These are phyloP conservation scores for Globisporangium heterothallicum DNA, from an alignment of 352 stramenopile species.

Conservation along the genomic window DNA sequence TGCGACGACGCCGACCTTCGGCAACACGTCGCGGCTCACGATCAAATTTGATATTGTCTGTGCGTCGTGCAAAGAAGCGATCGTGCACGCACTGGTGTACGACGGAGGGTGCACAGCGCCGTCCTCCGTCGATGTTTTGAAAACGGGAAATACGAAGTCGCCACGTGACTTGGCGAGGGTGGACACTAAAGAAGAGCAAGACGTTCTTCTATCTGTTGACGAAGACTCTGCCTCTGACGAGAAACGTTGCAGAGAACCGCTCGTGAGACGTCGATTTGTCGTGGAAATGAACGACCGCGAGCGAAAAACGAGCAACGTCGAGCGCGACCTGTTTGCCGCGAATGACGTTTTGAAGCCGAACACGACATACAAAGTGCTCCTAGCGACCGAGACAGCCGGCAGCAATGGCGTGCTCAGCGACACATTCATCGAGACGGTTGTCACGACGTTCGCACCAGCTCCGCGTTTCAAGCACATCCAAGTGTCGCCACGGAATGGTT, in stretches of 20 bases:
- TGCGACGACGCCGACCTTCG: constrained; percentile 41
- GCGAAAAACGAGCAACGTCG: constrained; percentile 28
- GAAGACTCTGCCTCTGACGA: neutral
- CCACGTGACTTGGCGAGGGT: neutral
- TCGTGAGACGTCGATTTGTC: constrained; percentile 9
- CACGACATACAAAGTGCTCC: constrained; percentile 40
- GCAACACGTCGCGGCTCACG: constrained; percentile 44
- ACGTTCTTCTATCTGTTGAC: neutral
- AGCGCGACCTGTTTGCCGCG: constrained; percentile 28
- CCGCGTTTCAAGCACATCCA: constrained; percentile 41
- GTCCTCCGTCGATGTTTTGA: constrained; percentile 5
- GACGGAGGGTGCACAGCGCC: constrained; percentile 21
- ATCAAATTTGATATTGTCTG: constrained; percentile 57
- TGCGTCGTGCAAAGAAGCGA: constrained; percentile 33
- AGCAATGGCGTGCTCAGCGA: constrained; percentile 57
- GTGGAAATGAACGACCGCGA: constrained; percentile 28
- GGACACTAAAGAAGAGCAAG: too few species aligned
- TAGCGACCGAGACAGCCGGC: constrained; percentile 50
- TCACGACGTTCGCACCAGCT: constrained; percentile 38
- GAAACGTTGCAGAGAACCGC: neutral
- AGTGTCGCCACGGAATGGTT: constrained; percentile 52
- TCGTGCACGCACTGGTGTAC: constrained; percentile 55
- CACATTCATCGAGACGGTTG: constrained; percentile 23
- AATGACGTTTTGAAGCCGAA: constrained; percentile 25
- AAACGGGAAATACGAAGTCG: neutral